Percentiles rank a stretch among this genome's conserved stretches.
phyloP scores from a whole-genome alignment of 495 filamentous ascomycete species.

The Aspergillus nanangensis region DNA sequence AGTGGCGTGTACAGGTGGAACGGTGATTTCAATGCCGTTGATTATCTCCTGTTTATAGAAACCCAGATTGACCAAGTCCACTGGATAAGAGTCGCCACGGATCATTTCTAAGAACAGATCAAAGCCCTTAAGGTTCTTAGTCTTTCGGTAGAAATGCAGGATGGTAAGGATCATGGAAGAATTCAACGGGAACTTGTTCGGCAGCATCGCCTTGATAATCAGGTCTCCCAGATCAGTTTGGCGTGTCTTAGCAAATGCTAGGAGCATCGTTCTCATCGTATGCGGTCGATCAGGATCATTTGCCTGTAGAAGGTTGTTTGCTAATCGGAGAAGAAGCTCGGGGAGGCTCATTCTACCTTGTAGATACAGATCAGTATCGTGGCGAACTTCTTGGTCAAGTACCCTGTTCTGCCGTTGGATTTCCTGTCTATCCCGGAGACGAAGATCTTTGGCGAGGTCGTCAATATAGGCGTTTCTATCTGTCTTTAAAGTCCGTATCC shows the following conservation, averaged over 20 bases:
- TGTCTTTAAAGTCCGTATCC: constrained; percentile 25
- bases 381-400: constrained; percentile 27
- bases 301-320: constrained; percentile 30
- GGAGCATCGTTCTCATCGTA: constrained; percentile 28
- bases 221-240: constrained; percentile 40
- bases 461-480: constrained; percentile 14
- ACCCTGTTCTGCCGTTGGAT: constrained; percentile 9
- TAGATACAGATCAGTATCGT: constrained; percentile 27
- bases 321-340: constrained; percentile 32
- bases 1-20: constrained; percentile 30
- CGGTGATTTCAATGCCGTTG: constrained; percentile 34
- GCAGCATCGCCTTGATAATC: constrained; percentile 34
- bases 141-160: constrained; percentile 34
- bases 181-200: constrained; percentile 33
- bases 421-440: constrained; percentile 7
- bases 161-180: constrained; percentile 34
- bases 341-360: constrained; percentile 30
- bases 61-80: constrained; percentile 35
- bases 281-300: constrained; percentile 34
- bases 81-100: constrained; percentile 29
- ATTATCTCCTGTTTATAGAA: constrained; percentile 20
- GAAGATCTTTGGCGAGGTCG: constrained; percentile 24
- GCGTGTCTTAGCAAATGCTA: constrained; percentile 33
- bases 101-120: constrained; percentile 41
- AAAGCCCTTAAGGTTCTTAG: constrained; percentile 40